A percentile compares a stretch with the other conserved stretches of the same genome.
Evolutionary conservation across 2,329 filamentous ascomycete species (phyloP).

Genomic region (Colletotrichum sp.): DNA sequence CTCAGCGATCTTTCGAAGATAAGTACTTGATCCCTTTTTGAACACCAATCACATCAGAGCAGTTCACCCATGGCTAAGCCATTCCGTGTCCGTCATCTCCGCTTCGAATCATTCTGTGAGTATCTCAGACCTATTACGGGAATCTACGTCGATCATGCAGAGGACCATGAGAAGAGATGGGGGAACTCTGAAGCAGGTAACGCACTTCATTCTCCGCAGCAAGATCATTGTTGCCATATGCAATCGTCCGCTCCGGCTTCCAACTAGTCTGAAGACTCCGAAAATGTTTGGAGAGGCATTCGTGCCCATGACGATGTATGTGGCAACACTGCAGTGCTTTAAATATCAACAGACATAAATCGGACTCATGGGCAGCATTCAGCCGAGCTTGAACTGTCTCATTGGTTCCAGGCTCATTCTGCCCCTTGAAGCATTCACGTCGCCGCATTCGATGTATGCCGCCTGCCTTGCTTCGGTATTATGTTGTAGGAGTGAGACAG

Average conservation of each 20-base stretch:
- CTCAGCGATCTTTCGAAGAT: not conserved
- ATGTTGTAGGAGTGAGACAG: not conserved
- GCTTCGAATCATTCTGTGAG: not conserved
- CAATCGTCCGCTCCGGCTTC: not conserved
- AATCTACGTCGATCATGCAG: not conserved
- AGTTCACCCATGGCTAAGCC: not conserved
- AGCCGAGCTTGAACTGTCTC: no score
- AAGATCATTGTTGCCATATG: fast-evolving
- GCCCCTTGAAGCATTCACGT: not conserved
- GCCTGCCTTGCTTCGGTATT: not conserved
- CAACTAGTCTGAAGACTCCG: not conserved
- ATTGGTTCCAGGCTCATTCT: not conserved
- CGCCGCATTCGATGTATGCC: not conserved
- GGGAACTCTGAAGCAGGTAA: no score
- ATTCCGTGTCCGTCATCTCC: not conserved
- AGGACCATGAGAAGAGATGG: not conserved
- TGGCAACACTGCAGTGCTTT: not conserved
- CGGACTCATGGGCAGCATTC: not conserved
- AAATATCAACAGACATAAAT: not conserved
- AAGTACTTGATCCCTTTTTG: fast-evolving
- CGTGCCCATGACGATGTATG: fast-evolving
- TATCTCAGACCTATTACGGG: fast-evolving
- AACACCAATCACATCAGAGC: not conserved
- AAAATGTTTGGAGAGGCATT: not conserved
- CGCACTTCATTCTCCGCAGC: not conserved